Evolutionary conservation across 1,284 basidiomycete genomes (phyloP).

Genomic region (Polyporus tsugae): DNA sequence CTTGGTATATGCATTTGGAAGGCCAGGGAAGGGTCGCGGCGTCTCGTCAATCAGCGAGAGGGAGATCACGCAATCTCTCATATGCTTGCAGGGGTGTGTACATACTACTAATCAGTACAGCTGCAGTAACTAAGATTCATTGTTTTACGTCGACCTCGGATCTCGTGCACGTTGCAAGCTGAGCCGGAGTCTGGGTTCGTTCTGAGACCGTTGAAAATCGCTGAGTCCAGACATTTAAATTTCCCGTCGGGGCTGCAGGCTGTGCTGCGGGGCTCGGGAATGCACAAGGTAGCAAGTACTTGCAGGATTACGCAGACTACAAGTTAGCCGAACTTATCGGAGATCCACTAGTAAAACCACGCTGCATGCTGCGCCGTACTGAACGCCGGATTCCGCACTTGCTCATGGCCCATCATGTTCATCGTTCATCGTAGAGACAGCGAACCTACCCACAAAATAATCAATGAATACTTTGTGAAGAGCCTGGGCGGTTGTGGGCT

Average conservation of each 20-base stretch:
- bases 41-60: neutral
- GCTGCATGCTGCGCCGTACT: neutral
- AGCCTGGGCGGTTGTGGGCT: neutral
- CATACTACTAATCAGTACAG: too few relatives aligned
- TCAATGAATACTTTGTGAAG: neutral
- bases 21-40: neutral
- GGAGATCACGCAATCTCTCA: neutral
- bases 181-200: too few relatives aligned
- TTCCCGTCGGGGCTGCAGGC: too few relatives aligned
- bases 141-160: neutral
- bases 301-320: too few relatives aligned
- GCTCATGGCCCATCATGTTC: neutral
- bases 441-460: neutral
- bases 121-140: too few relatives aligned
- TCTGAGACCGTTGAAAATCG: too few relatives aligned
- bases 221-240: too few relatives aligned
- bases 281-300: neutral
- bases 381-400: neutral
- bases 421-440: neutral
- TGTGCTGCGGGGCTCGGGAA: neutral
- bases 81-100: too few relatives aligned
- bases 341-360: neutral
- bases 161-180: too few relatives aligned
- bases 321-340: neutral
- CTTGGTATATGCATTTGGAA: neutral